Base-by-base conservation (phyloP, 352 stramenopile species). In the Paralagenidium karlingii region DNA sequence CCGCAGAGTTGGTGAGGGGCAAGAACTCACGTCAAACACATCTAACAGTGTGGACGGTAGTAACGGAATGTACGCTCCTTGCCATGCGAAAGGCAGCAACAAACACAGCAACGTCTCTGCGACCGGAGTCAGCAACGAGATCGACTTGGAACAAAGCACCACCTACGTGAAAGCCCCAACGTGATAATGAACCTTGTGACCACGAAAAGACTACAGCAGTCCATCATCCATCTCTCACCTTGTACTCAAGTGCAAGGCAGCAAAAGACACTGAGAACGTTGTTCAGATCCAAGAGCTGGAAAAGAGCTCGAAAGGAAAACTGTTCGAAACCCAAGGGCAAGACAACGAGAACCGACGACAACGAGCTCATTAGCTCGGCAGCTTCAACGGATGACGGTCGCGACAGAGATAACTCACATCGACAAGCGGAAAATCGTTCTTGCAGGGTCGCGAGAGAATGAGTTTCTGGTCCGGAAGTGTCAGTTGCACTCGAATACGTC, bases 41-140 rank as follows among this genome's bases (percentile, higher is more conserved):
- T 98, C 92, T 20, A 94, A 51, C 41, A 98, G 75, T 13, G 73
- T 82, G 10, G 70, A 73, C 11, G 94, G 92, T 24, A 98, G 69
- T 9, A 98, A 63, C 2, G 94, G 94, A 29, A 97, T 95, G 50
- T 95, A 96, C 12, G 79, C 80, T 22, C 90, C 89, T 76, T 96
- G 88, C 90, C 90, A 97, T 11, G 84, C 73, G 41, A 97, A 95
- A 4, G 94, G 94, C 37, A 97, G 83, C 3, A 98, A 53, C 13
- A 97, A 66, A 38, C 77, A 65, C 37, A 96, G 38, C 5, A 98
- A 65, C 7, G 86, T 75, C 60, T 98, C 91, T 28, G 84, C 78
- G 5, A 93, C 71, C 7, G 90, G 90, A 1, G 82, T 95, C 27
- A 98, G 65, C 13, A 97, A 40, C 8, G 75, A 73, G 24, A 94